Base-by-base conservation (phyloP, 208 protist species). In the Acanthamoeba sp. region DNA sequence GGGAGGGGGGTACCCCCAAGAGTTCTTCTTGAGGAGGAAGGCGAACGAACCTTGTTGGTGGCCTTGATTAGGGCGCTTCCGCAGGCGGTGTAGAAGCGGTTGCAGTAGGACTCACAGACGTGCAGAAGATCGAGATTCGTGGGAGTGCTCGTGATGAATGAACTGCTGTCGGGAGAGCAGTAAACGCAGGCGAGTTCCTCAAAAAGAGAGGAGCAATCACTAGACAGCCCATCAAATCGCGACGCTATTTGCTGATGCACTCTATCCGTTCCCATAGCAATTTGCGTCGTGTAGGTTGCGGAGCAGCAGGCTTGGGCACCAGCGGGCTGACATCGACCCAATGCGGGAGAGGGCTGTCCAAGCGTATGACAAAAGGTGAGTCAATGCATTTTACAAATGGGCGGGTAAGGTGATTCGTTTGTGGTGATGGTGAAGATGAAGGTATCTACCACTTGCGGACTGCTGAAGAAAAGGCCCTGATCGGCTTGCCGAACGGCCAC, bases 31-130 rank as follows among this genome's bases (percentile, higher is more conserved):
- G n/a, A n/a, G 59, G 59, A 40, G 66, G 66, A 20, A 4, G 32
- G 66, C 14, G 45, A 73, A 57, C 78, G 27, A 59, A 87, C 78
- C 78, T 91, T 69, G 62, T 34, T n/a, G 9, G 55, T 71, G 22
- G 12, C 64, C 71, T 52, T 76, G 29, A 82, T 48, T 3, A 36
- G 14, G 57, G 66, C 89, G 27, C 64, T 93, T 22, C 29, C 89
- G 38, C 89, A 93, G 0, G 89, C 64, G 27, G 36, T 24, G 69
- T 64, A 64, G 27, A 93, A 42, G 14, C 89, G 89, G 48, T 93
- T 32, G 38, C 89, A 93, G 48, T 82, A 93, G 16, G 89, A 93
- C 29, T 57, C 59, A 48, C 89, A 93, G 40, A 93, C 7, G 64
- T 84, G 62, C 29, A 93, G 38, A 1, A 62, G 4, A 36, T 93